A percentile compares a stretch with the other conserved stretches of the same genome.
These are phyloP conservation scores for Tuber calosporum DNA, from an alignment of 495 filamentous ascomycete species.

Conservation along the genomic window DNA sequence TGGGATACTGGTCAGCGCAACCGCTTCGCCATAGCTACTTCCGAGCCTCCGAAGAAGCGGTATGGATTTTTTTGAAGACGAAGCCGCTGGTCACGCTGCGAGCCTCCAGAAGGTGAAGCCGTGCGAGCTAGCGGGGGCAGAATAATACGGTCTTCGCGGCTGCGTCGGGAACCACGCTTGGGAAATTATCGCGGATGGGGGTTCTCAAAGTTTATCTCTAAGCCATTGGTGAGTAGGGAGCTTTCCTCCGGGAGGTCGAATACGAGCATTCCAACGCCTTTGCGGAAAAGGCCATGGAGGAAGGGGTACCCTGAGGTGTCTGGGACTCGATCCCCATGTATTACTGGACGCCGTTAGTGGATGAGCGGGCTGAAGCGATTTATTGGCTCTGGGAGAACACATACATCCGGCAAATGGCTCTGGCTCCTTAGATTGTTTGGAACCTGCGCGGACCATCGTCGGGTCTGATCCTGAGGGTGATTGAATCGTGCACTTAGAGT, in stretches of 20 bases:
- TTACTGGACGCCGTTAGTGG: conserved; percentile 43
- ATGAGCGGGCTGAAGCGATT: not conserved
- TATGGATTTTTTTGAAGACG: conserved; percentile 47
- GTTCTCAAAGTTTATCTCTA: conserved; percentile 20
- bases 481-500: conserved; percentile 6
- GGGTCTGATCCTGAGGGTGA: not conserved
- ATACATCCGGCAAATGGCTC: conserved; percentile 5
- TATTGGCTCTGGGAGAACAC: not conserved
- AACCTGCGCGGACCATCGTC: not conserved
- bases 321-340: conserved; percentile 55
- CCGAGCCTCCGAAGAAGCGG: conserved; percentile 9
- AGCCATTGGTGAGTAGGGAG: conserved; percentile 25
- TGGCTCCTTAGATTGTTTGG: not conserved
- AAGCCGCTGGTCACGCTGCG: conserved; percentile 41
- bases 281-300: conserved; percentile 51
- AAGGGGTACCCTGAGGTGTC: conserved; percentile 52
- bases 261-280: conserved; percentile 51
- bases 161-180: not conserved
- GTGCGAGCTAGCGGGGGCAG: conserved; percentile 43
- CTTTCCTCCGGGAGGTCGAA: conserved; percentile 16
- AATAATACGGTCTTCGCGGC: conserved; percentile 21
- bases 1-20: conserved; percentile 3
- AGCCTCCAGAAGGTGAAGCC: conserved; percentile 41
- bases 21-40: too few relatives aligned
- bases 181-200: conserved; percentile 5